phyloP scores from a whole-genome alignment of 495 filamentous ascomycete species.

The Podospora fimiseda region DNA sequence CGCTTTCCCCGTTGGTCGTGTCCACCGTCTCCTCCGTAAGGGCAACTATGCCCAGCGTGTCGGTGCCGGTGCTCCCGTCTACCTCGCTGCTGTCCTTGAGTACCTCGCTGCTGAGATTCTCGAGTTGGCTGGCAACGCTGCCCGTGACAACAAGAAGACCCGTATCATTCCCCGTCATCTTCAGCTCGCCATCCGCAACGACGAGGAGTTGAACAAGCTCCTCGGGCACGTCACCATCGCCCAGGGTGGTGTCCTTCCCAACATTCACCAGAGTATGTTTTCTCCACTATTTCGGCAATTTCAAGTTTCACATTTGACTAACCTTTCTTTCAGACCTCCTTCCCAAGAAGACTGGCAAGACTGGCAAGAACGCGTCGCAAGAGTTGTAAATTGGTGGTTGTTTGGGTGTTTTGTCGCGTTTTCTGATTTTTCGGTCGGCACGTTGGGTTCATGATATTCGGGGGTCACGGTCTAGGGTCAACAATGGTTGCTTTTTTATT shows the following conservation, averaged over 20 bases:
- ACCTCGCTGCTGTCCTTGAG: conserved; percentile 96
- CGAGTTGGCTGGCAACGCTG: conserved; percentile 96
- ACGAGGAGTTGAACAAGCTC: conserved; percentile 99
- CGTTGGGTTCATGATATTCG: conserved; percentile 65
- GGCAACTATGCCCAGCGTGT: conserved; percentile 99
- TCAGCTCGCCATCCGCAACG: conserved; percentile 98
- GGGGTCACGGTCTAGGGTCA: conserved; percentile 80
- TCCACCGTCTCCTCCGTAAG: conserved; percentile 98
- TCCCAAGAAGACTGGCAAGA: conserved; percentile 95
- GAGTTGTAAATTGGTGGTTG: conserved; percentile 63
- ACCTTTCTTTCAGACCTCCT: conserved; percentile 68
- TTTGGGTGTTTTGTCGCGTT: conserved; percentile 52
- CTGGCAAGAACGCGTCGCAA: conserved; percentile 82
- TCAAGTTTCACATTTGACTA: conserved; percentile 28
- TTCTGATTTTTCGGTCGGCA: conserved; percentile 58
- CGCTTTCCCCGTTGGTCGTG: conserved; percentile 98
- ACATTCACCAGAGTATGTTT: conserved; percentile 92
- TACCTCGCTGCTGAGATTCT: conserved; percentile 98
- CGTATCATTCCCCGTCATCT: conserved; percentile 99
- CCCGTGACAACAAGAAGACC: conserved; percentile 99
- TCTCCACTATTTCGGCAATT: background rate
- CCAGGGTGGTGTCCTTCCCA: conserved; percentile 98
- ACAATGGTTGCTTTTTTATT: conserved; percentile 62
- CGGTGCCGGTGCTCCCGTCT: conserved; percentile 97
- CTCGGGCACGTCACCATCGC: conserved; percentile 98